Conservation (phyloP, 2,329 filamentous ascomycete genomes). For the Gremmenia infestans region DNA sequence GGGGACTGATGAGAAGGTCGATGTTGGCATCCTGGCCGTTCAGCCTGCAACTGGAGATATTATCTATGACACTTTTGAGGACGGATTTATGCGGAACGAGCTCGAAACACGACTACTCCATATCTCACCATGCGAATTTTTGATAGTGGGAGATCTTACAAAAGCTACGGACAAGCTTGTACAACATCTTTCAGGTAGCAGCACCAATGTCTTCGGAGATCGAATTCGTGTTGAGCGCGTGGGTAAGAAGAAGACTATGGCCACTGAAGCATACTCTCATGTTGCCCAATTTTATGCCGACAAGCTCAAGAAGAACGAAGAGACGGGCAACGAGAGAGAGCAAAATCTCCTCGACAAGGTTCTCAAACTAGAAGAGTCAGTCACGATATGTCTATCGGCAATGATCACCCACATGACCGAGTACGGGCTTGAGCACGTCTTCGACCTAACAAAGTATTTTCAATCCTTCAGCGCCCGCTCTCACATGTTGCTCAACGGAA, state of each 20-base stretch:
- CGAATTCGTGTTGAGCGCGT: conserved; percentile 79
- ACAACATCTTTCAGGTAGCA: conserved; percentile 82
- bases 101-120: conserved; percentile 93
- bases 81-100: conserved; percentile 95
- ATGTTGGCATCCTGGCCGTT: conserved; percentile 87
- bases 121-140: conserved; percentile 90
- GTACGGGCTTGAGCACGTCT: conserved; percentile 91
- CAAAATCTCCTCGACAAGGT: conserved; percentile 77
- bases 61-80: conserved; percentile 92
- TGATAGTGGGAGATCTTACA: conserved; percentile 86
- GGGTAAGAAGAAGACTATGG: conserved; percentile 71
- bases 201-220: conserved; percentile 88
- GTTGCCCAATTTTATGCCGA: conserved; percentile 90
- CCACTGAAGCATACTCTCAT: conserved; percentile 79
- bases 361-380: conserved; percentile 74
- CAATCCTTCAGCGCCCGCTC: conserved; percentile 90
- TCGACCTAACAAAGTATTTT: conserved; percentile 95
- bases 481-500: conserved; percentile 94
- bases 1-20: conserved; percentile 88
- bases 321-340: conserved; percentile 49
- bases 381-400: conserved; percentile 87
- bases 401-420: conserved; percentile 94
- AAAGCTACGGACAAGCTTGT: conserved; percentile 90
- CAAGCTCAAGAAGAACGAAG: conserved; percentile 62
- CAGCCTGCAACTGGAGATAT: conserved; percentile 95